These are phyloP conservation scores for Stygiomarasmius scandens DNA, from an alignment of 1,284 basidiomycete genomes.

Conservation along the genomic window DNA sequence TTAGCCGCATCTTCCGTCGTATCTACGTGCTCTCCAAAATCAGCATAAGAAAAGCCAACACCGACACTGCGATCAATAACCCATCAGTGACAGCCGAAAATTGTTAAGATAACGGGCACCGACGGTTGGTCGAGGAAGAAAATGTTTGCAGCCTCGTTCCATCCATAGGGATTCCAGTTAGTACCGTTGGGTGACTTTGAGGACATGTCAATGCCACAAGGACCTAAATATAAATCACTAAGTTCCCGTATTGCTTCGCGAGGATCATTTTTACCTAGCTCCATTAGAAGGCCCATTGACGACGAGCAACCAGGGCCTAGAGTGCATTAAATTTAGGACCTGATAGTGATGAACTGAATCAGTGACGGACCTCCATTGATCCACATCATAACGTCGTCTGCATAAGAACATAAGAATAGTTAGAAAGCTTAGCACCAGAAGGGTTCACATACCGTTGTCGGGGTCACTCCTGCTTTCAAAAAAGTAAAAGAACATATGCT, in stretches of 20 bases:
- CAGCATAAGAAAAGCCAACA: conserved; percentile 51
- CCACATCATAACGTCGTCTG: conserved; percentile 73
- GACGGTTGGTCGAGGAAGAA: conserved; percentile 76
- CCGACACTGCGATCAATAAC: conserved; percentile 36
- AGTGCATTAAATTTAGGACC: conserved; percentile 16
- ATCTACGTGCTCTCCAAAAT: conserved; percentile 54
- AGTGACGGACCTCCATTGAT: conserved; percentile 68
- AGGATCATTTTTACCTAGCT: conserved; percentile 47
- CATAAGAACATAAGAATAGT: not conserved
- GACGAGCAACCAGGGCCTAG: conserved; percentile 67
- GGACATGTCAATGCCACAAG: conserved; percentile 58
- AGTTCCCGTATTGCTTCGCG: not conserved
- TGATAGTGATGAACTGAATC: not conserved
- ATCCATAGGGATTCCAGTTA: conserved; percentile 64
- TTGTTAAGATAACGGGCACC: conserved; percentile 29
- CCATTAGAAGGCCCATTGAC: conserved; percentile 68
- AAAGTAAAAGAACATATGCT: conserved; percentile 78
- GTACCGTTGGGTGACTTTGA: conserved; percentile 51
- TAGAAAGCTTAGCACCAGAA: not conserved
- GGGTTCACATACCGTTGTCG: conserved; percentile 40
- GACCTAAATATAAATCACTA: conserved; percentile 40
- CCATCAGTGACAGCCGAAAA: not conserved
- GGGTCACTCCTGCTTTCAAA: conserved; percentile 78
- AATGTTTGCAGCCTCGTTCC: conserved; percentile 71
- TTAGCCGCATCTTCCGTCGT: conserved; percentile 75